Conservation (phyloP, 805 yeast genomes). For the Blastobotrys parvus region DNA sequence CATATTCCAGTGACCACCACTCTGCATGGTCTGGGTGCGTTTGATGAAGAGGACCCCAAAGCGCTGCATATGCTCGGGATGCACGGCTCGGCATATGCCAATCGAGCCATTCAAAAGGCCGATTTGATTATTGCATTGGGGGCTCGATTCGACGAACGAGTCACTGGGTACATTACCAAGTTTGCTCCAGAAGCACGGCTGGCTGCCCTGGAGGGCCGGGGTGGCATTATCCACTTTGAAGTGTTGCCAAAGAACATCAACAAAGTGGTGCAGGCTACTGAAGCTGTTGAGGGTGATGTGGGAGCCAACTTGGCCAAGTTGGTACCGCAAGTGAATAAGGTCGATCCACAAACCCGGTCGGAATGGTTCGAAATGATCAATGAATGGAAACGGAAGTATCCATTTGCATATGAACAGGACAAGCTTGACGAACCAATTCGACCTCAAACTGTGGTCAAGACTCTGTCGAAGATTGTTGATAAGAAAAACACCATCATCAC, state of each 20-base stretch:
- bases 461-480: conserved; percentile 65
- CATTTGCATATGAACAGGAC: conserved; percentile 74
- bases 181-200: conserved; percentile 91
- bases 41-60: conserved; percentile 84
- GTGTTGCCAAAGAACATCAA: conserved; percentile 94
- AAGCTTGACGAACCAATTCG: conserved; percentile 47
- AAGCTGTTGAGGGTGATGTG: conserved; percentile 95
- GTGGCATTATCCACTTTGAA: conserved; percentile 96
- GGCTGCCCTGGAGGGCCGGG: conserved; percentile 82
- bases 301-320: conserved; percentile 64
- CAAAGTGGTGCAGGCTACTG: conserved; percentile 90
- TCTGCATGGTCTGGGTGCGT: conserved; percentile 87
- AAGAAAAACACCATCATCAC: conserved; percentile 76
- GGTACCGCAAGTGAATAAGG: conserved; percentile 60
- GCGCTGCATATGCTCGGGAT: conserved; percentile 95
- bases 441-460: conserved; percentile 85
- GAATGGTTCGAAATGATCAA: conserved; percentile 72
- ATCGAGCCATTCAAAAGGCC: conserved; percentile 86
- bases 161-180: conserved; percentile 73
- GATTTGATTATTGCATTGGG: conserved; percentile 92
- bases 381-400: conserved; percentile 80
- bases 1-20: conserved; percentile 95
- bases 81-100: conserved; percentile 97
- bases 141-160: conserved; percentile 98
- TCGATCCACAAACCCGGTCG: conserved; percentile 46